Evolutionary conservation across 371 early-diverging fungal genomes (phyloP), one percentile per base, ranked within the genome.

Genomic region (Batrachochytrium dendrobatidis): DNA sequence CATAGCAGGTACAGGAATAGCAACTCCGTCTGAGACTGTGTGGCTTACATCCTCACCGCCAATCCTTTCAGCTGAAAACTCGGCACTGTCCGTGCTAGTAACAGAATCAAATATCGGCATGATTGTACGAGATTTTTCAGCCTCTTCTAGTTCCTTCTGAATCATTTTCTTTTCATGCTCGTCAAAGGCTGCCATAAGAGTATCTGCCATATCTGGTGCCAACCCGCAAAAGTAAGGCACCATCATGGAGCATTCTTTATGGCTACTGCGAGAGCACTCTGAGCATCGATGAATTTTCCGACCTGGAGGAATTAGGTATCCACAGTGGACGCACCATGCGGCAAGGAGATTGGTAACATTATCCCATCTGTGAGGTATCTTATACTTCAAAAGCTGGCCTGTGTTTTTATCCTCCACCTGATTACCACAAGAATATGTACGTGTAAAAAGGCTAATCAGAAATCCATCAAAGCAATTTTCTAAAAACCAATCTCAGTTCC

Each of bases 251-350:
- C 83, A 82, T n/a, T 71, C 70, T 5, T 56, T 53, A 68, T 85
- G 86, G 43, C 64, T 68, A n/a, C 56, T 53, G 35, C 68, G 60
- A 18, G 59, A 29, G 64, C 86, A 85, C 51, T 74, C 74, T n/a
- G 56, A 44, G 60, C 84, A 85, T 28, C 58, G 34, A 34, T 64
- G 58, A 26, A 71, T 67, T 22, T 66, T 35, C 15, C 31, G 56
- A 24, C 75, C 76, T 15, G 74, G 68, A 4, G 73, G 62, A 31
- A 79, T 67, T 34, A 75, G 66, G 48, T 67, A 67, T 25, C 84
- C 84, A 64, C 86, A 85, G 69, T 85, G 84, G 24, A 60, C 33
- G 63, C 86, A 85, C 74, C 77, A 84, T 15, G 66, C 58, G 6
- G 76, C 45, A 28, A 66, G 70, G n/a, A 70, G 45, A 46, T 62